These are phyloP conservation scores for Lathyrus tuberosus DNA, from an alignment of 306 rosid species.

Conservation along the genomic window DNA sequence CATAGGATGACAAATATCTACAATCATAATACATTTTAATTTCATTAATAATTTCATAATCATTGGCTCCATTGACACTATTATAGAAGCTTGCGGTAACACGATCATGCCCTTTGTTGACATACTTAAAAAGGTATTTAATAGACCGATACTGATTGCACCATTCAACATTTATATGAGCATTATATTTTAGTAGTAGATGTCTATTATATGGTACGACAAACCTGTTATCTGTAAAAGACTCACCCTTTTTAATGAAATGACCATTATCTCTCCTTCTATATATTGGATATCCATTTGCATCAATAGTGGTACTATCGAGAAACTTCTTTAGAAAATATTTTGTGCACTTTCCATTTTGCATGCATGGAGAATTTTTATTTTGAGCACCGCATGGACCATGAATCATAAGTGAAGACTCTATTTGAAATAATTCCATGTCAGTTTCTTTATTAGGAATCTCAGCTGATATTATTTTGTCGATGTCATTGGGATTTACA, in stretches of 20 bases:
- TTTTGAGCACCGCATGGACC: background rate
- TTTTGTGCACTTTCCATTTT: background rate
- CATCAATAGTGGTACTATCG: background rate
- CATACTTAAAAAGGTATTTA: background rate
- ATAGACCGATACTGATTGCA: background rate
- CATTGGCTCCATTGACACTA: background rate
- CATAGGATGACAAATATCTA: background rate
- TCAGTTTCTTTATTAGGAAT: background rate
- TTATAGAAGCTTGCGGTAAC: background rate
- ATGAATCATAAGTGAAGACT: background rate
- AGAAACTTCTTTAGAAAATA: background rate
- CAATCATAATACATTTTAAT: background rate
- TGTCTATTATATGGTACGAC: background rate
- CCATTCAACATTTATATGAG: conserved; percentile 4
- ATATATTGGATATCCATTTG: background rate
- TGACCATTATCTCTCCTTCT: background rate
- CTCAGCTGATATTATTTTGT: background rate
- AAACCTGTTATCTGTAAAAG: background rate
- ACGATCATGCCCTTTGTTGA: background rate
- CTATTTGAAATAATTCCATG: background rate
- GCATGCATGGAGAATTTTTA: background rate
- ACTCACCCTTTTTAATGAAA: background rate
- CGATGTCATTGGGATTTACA: background rate
- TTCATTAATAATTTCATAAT: background rate
- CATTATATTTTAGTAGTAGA: background rate